Evolutionary conservation across 805 yeast genomes (phyloP).

Genomic region (Candida chilensis): DNA sequence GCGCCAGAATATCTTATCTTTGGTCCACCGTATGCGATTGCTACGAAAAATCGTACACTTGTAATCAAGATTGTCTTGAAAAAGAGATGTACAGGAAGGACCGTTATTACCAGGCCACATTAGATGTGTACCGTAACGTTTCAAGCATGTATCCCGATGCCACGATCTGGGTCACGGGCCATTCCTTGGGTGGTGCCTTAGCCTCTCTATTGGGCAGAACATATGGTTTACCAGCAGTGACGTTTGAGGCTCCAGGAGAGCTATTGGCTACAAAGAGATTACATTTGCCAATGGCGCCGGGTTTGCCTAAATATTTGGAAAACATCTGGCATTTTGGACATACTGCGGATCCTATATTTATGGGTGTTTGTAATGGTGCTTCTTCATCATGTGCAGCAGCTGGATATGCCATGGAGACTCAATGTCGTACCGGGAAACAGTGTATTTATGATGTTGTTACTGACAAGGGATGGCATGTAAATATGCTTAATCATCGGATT

Average conservation of each 20-base stretch:
- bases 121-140: conserved; percentile 73
- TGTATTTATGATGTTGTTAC: conserved; percentile 86
- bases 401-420: conserved; percentile 96
- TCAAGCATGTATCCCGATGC: conserved; percentile 56
- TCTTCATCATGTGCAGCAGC: conserved; percentile 82
- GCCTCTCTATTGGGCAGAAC: conserved; percentile 80
- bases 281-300: conserved; percentile 92
- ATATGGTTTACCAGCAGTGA: conserved; percentile 80
- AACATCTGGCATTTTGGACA: conserved; percentile 94
- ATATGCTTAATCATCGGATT: conserved; percentile 79
- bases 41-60: conserved; percentile 72
- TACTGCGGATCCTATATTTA: conserved; percentile 92
- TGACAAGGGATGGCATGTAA: conserved; percentile 89
- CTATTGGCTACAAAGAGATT: conserved; percentile 71
- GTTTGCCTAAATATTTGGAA: conserved; percentile 67
- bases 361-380: conserved; percentile 96
- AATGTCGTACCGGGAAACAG: conserved; percentile 83
- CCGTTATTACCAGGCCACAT: conserved; percentile 70
- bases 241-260: conserved; percentile 94
- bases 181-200: conserved; percentile 87
- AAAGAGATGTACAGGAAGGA: conserved; percentile 65
- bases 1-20: conserved; percentile 83
- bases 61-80: conserved; percentile 84
- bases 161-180: conserved; percentile 88
- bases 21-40: conserved; percentile 98